Conservation (phyloP, 345 rosid genomes). For the Eucalyptus pauciflora region DNA sequence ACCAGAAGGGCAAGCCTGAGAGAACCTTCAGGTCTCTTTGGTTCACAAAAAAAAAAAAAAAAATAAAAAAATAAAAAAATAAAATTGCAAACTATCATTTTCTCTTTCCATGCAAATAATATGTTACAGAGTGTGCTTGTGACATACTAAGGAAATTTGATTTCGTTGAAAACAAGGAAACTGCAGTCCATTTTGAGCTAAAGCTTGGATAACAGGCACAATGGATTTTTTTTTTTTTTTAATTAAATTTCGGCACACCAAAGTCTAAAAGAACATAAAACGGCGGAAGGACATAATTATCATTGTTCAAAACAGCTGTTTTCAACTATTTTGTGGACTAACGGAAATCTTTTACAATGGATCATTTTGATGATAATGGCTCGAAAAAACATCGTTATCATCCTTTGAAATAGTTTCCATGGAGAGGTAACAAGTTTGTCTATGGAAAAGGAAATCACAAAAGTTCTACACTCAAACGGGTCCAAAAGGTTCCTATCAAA, state of each 20-base stretch:
- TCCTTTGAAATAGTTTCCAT: too few relatives aligned
- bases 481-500: neutral
- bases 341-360: too few relatives aligned
- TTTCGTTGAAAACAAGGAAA: neutral
- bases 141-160: neutral
- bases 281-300: too few relatives aligned
- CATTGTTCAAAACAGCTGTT: too few relatives aligned
- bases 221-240: too few relatives aligned
- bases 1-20: too few relatives aligned
- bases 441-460: neutral
- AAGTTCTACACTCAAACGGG: neutral
- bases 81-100: neutral
- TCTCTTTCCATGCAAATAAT: neutral
- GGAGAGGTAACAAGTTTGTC: neutral
- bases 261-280: too few relatives aligned
- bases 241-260: too few relatives aligned
- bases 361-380: neutral
- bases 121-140: neutral
- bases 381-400: neutral
- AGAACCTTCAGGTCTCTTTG: too few relatives aligned
- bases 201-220: neutral
- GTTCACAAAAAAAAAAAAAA: too few relatives aligned
- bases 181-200: neutral
- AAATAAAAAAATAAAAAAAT: too few relatives aligned
- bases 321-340: too few relatives aligned